A percentile compares a stretch with the other conserved stretches of the same genome.
Evolutionary conservation across 2,329 filamentous ascomycete species (phyloP).

Genomic region (Shiraia sp.): DNA sequence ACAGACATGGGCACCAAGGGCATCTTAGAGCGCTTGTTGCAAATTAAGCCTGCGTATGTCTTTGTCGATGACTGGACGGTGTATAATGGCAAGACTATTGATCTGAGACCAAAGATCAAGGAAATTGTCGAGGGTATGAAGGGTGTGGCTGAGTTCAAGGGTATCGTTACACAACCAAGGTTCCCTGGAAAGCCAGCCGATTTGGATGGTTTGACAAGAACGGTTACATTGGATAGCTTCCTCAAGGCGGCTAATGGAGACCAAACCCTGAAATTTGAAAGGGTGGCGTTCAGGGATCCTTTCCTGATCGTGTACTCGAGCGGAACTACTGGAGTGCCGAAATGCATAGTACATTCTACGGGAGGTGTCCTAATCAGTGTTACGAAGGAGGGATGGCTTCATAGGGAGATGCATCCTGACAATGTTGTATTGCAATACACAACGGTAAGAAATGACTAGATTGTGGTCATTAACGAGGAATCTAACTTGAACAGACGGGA

Average conservation of each 20-base stretch:
- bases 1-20: conserved; percentile 85
- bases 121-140: conserved; percentile 67
- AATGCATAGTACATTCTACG: conserved; percentile 80
- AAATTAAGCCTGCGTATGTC: conserved; percentile 77
- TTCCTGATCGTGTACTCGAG: conserved; percentile 78
- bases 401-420: conserved; percentile 51
- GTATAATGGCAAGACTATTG: conserved; percentile 77
- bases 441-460: conserved; percentile 42
- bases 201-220: conserved; percentile 57
- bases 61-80: conserved; percentile 81
- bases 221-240: conserved; percentile 50
- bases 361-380: conserved; percentile 65
- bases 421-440: conserved; percentile 62
- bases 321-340: conserved; percentile 81
- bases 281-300: conserved; percentile 72
- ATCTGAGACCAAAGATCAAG: conserved; percentile 72
- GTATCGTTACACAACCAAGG: conserved; percentile 67
- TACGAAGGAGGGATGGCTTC: conserved; percentile 64
- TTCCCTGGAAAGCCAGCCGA: conserved; percentile 63
- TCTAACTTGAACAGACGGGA: conserved; percentile 28
- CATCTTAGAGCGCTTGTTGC: conserved; percentile 72
- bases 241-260: conserved; percentile 44
- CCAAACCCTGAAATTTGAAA: conserved; percentile 57
- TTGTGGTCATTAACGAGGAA: neutral
- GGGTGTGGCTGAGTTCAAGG: conserved; percentile 62